Percentiles rank a stretch among this genome's conserved stretches.
phyloP scores from a whole-genome alignment of 148 eudicot genomes.

The Linanthus parryae region DNA sequence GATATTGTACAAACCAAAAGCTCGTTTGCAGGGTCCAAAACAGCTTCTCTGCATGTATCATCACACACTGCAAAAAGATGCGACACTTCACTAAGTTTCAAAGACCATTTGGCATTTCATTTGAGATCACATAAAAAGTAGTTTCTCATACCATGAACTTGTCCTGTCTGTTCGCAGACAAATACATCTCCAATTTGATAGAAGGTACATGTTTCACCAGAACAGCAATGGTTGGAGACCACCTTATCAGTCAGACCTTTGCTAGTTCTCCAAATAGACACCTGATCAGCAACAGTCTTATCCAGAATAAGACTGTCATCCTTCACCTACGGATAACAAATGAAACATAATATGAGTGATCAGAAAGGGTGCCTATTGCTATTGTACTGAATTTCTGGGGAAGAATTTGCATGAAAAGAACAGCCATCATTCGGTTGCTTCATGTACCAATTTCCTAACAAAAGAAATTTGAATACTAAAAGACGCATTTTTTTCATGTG shows the following conservation, averaged over 20 bases:
- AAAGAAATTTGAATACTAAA: too few relatives aligned
- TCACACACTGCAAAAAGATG: conserved; percentile 91
- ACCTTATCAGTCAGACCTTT: conserved; percentile 73
- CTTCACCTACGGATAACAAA: too few relatives aligned
- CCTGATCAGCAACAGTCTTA: conserved; percentile 91
- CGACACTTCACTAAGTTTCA: too few relatives aligned
- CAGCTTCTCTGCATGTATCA: conserved; percentile 79
- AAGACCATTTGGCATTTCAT: too few relatives aligned
- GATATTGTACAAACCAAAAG: conserved; percentile 89
- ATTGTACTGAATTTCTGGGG: too few relatives aligned
- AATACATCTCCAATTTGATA: conserved; percentile 89
- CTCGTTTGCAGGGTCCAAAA: conserved; percentile 61
- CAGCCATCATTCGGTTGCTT: too few relatives aligned
- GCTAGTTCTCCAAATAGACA: conserved; percentile 80
- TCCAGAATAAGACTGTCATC: conserved; percentile 70
- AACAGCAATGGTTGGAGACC: conserved; percentile 71
- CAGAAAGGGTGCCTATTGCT: too few relatives aligned
- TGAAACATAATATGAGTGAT: too few relatives aligned
- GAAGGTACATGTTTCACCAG: conserved; percentile 81
- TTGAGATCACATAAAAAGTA: neutral
- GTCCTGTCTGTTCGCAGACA: conserved; percentile 92
- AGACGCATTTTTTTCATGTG: too few relatives aligned
- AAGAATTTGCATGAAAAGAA: too few relatives aligned
- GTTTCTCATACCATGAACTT: conserved; percentile 72
- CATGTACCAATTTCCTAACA: too few relatives aligned